A percentile compares a stretch with the other conserved stretches of the same genome.
phyloP scores from a whole-genome alignment of 495 filamentous ascomycete genomes.

The Collariella sp. region DNA sequence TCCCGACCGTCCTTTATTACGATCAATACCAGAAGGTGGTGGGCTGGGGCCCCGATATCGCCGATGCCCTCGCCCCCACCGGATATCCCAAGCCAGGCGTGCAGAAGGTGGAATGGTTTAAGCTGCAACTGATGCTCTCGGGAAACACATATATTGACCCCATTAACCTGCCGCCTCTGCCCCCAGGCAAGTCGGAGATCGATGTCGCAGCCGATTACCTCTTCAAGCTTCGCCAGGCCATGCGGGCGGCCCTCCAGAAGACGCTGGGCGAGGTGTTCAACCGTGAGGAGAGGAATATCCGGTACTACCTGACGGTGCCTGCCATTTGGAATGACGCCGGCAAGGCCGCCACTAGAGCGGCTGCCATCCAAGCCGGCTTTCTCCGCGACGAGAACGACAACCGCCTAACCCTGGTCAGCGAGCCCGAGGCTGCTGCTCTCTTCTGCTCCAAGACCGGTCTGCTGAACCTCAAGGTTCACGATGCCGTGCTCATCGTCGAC shows the following conservation, averaged over 20 bases:
- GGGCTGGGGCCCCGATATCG: constrained; percentile 69
- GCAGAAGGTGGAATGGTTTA: constrained; percentile 75
- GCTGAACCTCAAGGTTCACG: constrained; percentile 64
- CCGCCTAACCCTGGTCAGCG: constrained; percentile 60
- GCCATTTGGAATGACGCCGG: constrained; percentile 73
- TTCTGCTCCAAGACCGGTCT: constrained; percentile 69
- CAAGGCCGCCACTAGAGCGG: constrained; percentile 62
- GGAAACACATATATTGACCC: constrained; percentile 74
- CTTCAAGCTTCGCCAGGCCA: constrained; percentile 66
- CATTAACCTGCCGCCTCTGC: constrained; percentile 67
- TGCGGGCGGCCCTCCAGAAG: constrained; percentile 65
- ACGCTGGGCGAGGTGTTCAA: constrained; percentile 70
- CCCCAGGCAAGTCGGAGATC: constrained; percentile 68
- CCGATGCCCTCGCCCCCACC: constrained; percentile 63
- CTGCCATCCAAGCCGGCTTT: constrained; percentile 67
- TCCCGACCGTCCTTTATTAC: constrained; percentile 67
- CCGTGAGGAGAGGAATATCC: constrained; percentile 65
- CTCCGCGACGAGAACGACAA: constrained; percentile 69
- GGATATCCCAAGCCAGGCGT: constrained; percentile 69
- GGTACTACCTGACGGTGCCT: constrained; percentile 65
- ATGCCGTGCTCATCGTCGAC: constrained; percentile 66
- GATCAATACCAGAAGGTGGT: constrained; percentile 71
- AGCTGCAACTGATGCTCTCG: constrained; percentile 68
- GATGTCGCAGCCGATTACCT: constrained; percentile 71
- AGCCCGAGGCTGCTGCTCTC: constrained; percentile 63